Conservation (phyloP, 495 filamentous ascomycete genomes). For the Penicillium tannophilum region DNA sequence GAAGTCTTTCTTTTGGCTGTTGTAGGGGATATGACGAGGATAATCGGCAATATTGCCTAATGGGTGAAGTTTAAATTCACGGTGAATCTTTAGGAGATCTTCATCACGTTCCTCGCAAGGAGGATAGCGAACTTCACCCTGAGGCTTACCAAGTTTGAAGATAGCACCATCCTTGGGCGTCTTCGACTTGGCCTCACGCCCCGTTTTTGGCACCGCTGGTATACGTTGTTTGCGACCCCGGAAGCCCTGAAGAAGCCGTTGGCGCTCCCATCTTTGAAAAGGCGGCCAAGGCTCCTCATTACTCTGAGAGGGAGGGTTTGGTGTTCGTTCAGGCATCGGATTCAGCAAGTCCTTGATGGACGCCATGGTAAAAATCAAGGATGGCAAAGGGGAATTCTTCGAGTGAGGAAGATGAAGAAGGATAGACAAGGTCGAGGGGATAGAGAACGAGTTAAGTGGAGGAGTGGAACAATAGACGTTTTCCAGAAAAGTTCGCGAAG, state of each 20-base stretch:
- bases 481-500: slow-evolving; percentile 26
- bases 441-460: slow-evolving; percentile 6
- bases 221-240: no score
- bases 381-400: slow-evolving; percentile 13
- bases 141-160: slow-evolving; percentile 57
- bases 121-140: slow-evolving; percentile 65
- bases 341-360: slow-evolving; percentile 38
- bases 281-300: not conserved
- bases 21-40: slow-evolving; percentile 84
- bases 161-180: slow-evolving; percentile 61
- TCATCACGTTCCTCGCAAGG: slow-evolving; percentile 66
- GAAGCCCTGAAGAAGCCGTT: no score
- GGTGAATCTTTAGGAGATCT: slow-evolving; percentile 54
- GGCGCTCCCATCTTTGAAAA: no score
- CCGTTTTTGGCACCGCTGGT: not conserved
- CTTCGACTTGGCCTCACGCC: slow-evolving; percentile 47
- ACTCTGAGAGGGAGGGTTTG: not conserved
- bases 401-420: slow-evolving; percentile 18
- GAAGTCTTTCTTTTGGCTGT: slow-evolving; percentile 88
- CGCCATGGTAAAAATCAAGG: slow-evolving; percentile 22
- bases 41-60: slow-evolving; percentile 68
- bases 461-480: slow-evolving; percentile 20
- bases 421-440: slow-evolving; percentile 6
- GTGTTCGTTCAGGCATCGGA: slow-evolving; percentile 22
- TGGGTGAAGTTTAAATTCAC: slow-evolving; percentile 64